Percentiles rank a stretch among this genome's conserved stretches.
Evolutionary conservation across 2,329 filamentous ascomycete genomes (phyloP).

Genomic region (Pyricularia sp.): DNA sequence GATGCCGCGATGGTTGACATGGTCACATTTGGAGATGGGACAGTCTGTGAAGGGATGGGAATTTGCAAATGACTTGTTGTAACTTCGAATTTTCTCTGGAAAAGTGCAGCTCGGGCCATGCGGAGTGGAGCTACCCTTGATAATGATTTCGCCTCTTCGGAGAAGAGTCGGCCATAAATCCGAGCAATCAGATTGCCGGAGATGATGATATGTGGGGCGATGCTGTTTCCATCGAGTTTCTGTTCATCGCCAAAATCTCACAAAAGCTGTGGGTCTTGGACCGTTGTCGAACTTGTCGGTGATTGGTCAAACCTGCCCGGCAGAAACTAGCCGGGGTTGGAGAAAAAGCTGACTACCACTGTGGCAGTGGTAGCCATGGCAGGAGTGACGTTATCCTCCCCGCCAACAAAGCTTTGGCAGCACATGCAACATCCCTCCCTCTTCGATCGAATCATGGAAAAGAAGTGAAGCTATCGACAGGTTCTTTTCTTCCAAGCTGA

Average conservation of each 20-base stretch:
- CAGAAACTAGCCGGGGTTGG: not conserved
- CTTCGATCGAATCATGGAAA: not conserved
- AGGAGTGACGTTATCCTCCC: not conserved
- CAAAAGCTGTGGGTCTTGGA: not conserved
- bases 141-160: not conserved
- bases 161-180: not conserved
- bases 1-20: conserved; percentile 57
- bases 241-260: not conserved
- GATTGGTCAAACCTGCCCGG: not conserved
- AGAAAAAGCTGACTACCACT: no score
- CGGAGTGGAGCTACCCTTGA: not conserved
- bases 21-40: not conserved
- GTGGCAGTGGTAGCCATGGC: no score
- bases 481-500: not conserved
- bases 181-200: not conserved
- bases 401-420: not conserved
- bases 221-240: not conserved
- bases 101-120: not conserved
- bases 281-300: not conserved
- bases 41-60: not conserved
- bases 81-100: not conserved
- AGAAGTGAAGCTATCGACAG: not conserved
- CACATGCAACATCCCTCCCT: not conserved
- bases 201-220: not conserved
- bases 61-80: not conserved